Evolutionary conservation across 495 filamentous ascomycete species (phyloP).

Genomic region (Penicillium riverlandense): DNA sequence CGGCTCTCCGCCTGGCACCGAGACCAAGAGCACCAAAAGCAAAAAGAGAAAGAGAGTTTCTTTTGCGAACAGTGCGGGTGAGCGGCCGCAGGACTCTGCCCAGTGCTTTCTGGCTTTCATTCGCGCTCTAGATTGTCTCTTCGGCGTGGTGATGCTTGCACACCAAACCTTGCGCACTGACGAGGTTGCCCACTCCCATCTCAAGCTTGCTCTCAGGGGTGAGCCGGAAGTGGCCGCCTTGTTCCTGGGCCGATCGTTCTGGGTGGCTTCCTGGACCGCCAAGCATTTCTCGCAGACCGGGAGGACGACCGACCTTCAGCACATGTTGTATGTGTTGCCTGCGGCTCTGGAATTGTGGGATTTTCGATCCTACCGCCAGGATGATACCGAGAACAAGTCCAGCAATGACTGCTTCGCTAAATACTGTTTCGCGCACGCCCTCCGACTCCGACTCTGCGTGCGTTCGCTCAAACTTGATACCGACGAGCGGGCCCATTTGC

Average conservation of each 20-base stretch:
- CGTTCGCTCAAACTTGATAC: conserved; percentile 27
- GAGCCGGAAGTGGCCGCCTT: conserved; percentile 39
- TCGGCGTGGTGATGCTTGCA: conserved; percentile 22
- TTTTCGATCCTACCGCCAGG: conserved; percentile 28
- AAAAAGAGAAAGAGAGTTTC: conserved; percentile 35
- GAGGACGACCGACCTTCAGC: conserved; percentile 34
- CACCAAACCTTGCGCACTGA: conserved; percentile 18
- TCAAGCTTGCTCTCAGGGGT: conserved; percentile 43
- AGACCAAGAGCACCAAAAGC: conserved; percentile 30
- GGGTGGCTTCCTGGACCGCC: conserved; percentile 28
- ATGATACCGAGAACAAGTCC: conserved; percentile 30
- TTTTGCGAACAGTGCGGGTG: conserved; percentile 14
- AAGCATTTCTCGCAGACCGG: conserved; percentile 24
- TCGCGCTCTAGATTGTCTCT: conserved; percentile 32
- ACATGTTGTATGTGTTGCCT: conserved; percentile 32
- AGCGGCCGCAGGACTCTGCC: conserved; percentile 25
- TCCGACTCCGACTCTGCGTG: conserved; percentile 31
- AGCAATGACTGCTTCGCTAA: conserved; percentile 38
- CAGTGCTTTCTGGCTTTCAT: conserved; percentile 36
- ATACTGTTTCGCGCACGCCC: conserved; percentile 30
- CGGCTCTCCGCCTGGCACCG: conserved; percentile 19
- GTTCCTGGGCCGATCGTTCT: conserved; percentile 35
- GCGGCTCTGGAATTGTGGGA: conserved; percentile 41
- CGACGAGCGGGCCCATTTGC: conserved; percentile 29
- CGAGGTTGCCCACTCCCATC: conserved; percentile 42